Base-by-base conservation (phyloP, 208 protist species). In the Leishmania gerbilli region DNA sequence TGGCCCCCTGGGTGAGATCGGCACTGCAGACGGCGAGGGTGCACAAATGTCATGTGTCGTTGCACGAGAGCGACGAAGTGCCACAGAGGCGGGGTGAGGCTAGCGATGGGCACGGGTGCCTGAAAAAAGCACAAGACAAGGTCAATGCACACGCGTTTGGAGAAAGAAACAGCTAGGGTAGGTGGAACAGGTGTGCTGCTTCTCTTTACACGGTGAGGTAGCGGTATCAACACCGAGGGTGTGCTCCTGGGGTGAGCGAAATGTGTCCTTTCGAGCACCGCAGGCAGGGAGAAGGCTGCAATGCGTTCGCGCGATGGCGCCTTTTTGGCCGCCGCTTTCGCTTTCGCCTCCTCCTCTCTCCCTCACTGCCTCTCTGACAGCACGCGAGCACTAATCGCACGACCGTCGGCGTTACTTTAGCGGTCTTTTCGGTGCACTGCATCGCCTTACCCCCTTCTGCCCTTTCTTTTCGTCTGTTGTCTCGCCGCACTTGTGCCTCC, bases 221-320 rank as follows among this genome's bases (percentile, higher is more conserved):
- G 9, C 8, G 27, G 45, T 8, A 0, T 53, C 45, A 37, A 6
- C 24, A 74, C 27, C 3, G 69, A 74, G 40, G 24, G 24, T 21
- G 11, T 31, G 15, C 51, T 37, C 45, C 8, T n/a, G 2, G 24
- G 27, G 45, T 55, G 40, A 74, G 31, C 9, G 45, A 51, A 49
- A 58, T 58, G 62, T 15, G 13, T 31, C 24, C 40, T 6, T 27
- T 71, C 8, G 31, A 47, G 40, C 19, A 47, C 80, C 34, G 71
- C 81, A 37, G 53, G 71, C 58, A 21, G 72, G 24, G 82, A 68
- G 55, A 58, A 55, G 55, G 42, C 65, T 47, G 19, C 31, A 62
- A 27, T 47, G 40, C 72, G n/a, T 15, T 40, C n/a, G 31, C 72
- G 6, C 24, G 34, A 42, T 42, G 72, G n/a, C 31, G 2, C 6